Evolutionary conservation across 306 rosid species (phyloP).

Genomic region (Leucaena leucocephala): DNA sequence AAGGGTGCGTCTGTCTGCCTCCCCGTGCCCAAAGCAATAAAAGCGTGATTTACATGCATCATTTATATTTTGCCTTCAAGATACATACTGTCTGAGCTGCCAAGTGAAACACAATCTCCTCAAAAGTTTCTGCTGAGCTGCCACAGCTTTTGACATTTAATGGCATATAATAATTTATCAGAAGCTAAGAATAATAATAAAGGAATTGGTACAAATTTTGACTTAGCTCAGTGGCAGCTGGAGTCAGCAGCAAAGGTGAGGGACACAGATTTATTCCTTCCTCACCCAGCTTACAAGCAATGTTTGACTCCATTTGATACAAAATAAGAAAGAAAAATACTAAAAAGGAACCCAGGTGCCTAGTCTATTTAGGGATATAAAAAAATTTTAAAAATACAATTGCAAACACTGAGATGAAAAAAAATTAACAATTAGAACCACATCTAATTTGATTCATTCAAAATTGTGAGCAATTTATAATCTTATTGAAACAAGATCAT

Average conservation of each 20-base stretch:
- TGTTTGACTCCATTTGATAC: not conserved
- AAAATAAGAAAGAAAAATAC: not conserved
- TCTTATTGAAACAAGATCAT: conserved; percentile 2
- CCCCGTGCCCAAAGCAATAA: not conserved
- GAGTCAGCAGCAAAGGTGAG: conserved; percentile 2
- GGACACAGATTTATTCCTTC: not conserved
- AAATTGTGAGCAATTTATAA: not conserved
- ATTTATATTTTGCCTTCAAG: conserved; percentile 3
- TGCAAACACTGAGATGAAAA: not conserved
- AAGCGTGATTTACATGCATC: not conserved
- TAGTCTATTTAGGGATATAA: not conserved
- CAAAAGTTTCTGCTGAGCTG: not conserved
- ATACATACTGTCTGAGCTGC: not conserved
- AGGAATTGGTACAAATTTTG: not conserved
- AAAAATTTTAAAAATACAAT: conserved; percentile 1
- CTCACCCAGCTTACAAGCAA: not conserved
- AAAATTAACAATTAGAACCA: not conserved
- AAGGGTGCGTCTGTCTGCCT: conserved; percentile 16
- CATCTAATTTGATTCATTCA: not conserved
- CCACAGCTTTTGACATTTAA: conserved; percentile 6
- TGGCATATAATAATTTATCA: conserved; percentile 9
- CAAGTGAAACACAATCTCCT: conserved; percentile 8
- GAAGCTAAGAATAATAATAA: conserved; percentile 6
- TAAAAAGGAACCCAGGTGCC: conserved; percentile 2
- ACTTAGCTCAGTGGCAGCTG: not conserved